phyloP scores from a whole-genome alignment of 2,329 filamentous ascomycete genomes.

The Neocucurbitaria cava region DNA sequence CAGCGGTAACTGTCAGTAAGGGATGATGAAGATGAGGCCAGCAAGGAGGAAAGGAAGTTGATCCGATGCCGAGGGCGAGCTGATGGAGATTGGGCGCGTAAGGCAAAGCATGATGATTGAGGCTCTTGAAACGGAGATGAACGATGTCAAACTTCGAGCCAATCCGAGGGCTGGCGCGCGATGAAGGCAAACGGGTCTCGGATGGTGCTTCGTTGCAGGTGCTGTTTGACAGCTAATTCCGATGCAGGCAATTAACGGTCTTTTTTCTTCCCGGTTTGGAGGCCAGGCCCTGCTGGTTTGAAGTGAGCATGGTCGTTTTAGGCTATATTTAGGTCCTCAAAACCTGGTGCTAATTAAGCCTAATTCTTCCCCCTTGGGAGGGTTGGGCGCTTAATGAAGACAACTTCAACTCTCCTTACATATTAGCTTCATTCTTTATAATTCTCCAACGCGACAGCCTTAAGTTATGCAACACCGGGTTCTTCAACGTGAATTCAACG shows the following conservation, averaged over 20 bases:
- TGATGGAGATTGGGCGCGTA: slow-evolving; percentile 39
- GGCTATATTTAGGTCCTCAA: slow-evolving; percentile 42
- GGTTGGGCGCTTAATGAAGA: slow-evolving; percentile 39
- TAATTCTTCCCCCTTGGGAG: slow-evolving; percentile 31
- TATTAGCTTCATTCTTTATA: no score
- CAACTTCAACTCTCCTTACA: no score
- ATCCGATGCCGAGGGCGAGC: slow-evolving; percentile 10
- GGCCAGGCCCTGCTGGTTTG: slow-evolving; percentile 1
- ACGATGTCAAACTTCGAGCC: slow-evolving; percentile 15
- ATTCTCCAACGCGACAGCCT: no score
- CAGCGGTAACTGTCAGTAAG: slow-evolving; percentile 15
- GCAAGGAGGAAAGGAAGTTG: slow-evolving; percentile 1
- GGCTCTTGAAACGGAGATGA: slow-evolving; percentile 31
- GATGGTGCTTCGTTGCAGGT: slow-evolving; percentile 27
- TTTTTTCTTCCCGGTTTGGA: slow-evolving; percentile 29
- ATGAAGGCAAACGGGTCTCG: slow-evolving; percentile 22
- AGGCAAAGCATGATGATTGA: slow-evolving; percentile 26
- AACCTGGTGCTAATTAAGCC: slow-evolving; percentile 18
- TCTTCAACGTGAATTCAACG: no score
- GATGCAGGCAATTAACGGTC: slow-evolving; percentile 39
- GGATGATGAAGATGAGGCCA: slow-evolving; percentile 7
- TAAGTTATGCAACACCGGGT: no score
- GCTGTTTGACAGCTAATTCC: slow-evolving; percentile 30
- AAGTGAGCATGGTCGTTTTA: slow-evolving; percentile 14
- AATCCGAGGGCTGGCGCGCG: slow-evolving; percentile 19